phyloP scores from a whole-genome alignment of 2,329 filamentous ascomycete species.

The Trichocomaceae sp. region DNA sequence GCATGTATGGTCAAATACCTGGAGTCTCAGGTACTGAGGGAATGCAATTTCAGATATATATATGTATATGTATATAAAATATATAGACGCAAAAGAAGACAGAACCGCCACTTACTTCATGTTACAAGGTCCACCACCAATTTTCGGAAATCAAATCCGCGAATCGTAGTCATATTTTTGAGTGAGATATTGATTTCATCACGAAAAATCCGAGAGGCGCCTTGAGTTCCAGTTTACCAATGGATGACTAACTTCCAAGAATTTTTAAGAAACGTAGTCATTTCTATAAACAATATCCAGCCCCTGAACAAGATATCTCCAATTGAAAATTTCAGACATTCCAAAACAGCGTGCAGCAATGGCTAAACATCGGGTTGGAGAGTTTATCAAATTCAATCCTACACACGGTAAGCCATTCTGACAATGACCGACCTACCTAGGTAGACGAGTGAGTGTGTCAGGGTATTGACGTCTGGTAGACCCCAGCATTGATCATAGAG shows the following conservation, averaged over 20 bases:
- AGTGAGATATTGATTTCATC: constrained; percentile 11
- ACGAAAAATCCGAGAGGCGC: neutral
- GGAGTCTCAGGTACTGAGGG: neutral
- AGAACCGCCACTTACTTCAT: neutral
- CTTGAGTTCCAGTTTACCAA: neutral
- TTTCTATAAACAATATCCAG: neutral
- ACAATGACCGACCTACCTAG: neutral
- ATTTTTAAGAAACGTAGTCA: neutral
- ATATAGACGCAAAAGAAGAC: neutral
- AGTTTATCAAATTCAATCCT: constrained; percentile 6
- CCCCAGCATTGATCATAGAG: constrained; percentile 12
- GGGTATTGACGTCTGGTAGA: neutral
- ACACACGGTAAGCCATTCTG: neutral
- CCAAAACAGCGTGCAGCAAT: neutral
- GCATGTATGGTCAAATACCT: too few species aligned
- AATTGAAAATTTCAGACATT: neutral
- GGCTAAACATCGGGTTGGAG: neutral
- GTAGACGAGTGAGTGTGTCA: neutral
- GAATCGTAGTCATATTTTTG: neutral
- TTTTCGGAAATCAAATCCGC: constrained; percentile 3
- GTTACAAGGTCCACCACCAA: neutral
- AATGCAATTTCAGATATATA: neutral
- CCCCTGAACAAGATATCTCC: neutral
- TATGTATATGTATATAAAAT: neutral
- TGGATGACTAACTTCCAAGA: neutral